phyloP scores from a whole-genome alignment of 495 filamentous ascomycete species.

The Penicillium odoratum region DNA sequence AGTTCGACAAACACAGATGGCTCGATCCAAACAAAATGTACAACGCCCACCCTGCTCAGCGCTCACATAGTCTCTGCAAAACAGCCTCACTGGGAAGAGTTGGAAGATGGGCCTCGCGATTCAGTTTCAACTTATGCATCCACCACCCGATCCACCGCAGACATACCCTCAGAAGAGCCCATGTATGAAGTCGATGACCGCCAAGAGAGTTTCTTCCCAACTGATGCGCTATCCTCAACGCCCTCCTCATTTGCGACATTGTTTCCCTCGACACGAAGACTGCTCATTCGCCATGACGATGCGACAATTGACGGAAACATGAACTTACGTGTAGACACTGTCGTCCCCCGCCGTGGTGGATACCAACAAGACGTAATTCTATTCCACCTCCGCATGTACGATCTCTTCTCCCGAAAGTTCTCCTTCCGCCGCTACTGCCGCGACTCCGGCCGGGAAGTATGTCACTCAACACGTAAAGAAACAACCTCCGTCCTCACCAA shows the following conservation, averaged over 20 bases:
- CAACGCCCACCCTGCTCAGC: conserved; percentile 66
- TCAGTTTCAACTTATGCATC: conserved; percentile 83
- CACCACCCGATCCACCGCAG: conserved; percentile 63
- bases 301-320: conserved; percentile 92
- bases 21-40: conserved; percentile 67
- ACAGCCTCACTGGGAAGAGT: conserved; percentile 8
- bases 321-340: conserved; percentile 89
- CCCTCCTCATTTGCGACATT: conserved; percentile 81
- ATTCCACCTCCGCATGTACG: conserved; percentile 95
- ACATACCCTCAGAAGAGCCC: conserved; percentile 53
- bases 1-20: conserved; percentile 62
- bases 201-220: conserved; percentile 58
- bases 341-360: conserved; percentile 57
- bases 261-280: conserved; percentile 79
- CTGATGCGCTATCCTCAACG: conserved; percentile 69
- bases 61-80: conserved; percentile 42
- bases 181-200: conserved; percentile 63
- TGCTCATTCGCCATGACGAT: conserved; percentile 89
- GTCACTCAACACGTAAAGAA: conserved; percentile 77
- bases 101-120: conserved; percentile 49
- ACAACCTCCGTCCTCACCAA: conserved; percentile 49
- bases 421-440: conserved; percentile 90
- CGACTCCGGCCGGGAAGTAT: conserved; percentile 90
- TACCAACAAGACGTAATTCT: conserved; percentile 69
- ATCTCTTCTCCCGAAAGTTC: conserved; percentile 81